These are phyloP conservation scores for Eimeria necatrix DNA, from an alignment of 169 alveolate genomes.

Conservation along the genomic window DNA sequence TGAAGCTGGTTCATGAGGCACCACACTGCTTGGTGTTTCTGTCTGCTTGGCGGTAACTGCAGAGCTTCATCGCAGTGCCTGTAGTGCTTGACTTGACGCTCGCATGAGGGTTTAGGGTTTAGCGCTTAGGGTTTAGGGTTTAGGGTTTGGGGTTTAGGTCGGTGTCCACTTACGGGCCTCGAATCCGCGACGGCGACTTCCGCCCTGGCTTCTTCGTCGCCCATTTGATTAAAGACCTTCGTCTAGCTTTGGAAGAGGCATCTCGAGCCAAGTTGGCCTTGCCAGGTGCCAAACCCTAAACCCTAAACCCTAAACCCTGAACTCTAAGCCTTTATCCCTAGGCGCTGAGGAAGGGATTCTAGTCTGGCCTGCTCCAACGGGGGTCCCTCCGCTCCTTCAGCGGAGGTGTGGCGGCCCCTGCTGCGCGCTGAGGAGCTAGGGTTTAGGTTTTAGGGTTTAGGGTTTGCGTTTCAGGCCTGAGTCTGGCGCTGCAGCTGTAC, in stretches of 20 bases:
- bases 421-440: neutral
- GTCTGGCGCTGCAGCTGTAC: conserved; percentile 61
- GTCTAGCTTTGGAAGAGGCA: conserved; percentile 91
- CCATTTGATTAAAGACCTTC: conserved; percentile 88
- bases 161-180: conserved; percentile 87
- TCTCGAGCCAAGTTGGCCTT: conserved; percentile 86
- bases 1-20: too few species aligned
- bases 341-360: neutral
- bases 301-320: conserved; percentile 54
- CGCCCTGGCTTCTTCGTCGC: conserved; percentile 92
- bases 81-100: too few species aligned
- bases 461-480: neutral
- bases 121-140: conserved; percentile 26
- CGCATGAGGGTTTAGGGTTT: neutral
- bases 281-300: conserved; percentile 83
- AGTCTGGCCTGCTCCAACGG: neutral
- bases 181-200: conserved; percentile 89
- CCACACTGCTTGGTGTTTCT: neutral
- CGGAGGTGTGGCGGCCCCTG: neutral
- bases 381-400: neutral
- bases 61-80: too few species aligned
- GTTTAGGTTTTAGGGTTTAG: conserved; percentile 15
- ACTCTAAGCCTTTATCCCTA: neutral
- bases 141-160: conserved; percentile 77
- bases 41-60: neutral